These are phyloP conservation scores for Aplosporella prunicola DNA, from an alignment of 2,329 filamentous ascomycete genomes.

Conservation along the genomic window DNA sequence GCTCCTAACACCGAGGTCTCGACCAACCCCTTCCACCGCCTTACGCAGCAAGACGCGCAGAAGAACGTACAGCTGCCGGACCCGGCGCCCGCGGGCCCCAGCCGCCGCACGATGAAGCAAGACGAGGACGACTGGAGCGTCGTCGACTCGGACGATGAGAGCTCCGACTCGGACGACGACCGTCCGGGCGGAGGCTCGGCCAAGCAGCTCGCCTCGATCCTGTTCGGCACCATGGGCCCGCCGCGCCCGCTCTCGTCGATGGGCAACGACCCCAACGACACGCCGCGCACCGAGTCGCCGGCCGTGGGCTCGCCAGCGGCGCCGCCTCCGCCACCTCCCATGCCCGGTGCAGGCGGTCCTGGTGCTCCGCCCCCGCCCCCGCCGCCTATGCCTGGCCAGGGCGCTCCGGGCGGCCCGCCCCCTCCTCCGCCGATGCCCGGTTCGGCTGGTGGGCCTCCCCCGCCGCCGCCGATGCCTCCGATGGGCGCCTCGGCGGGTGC, in stretches of 20 bases:
- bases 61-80: conserved; percentile 40
- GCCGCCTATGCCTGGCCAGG: conserved; percentile 20
- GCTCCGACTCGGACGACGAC: conserved; percentile 62
- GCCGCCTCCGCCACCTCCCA: conserved; percentile 40
- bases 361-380: conserved; percentile 29
- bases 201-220: conserved; percentile 83
- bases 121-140: conserved; percentile 73
- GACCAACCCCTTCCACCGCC: conserved; percentile 94
- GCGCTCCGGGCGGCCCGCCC: conserved; percentile 30
- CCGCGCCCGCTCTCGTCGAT: conserved; percentile 79
- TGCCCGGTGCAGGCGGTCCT: conserved; percentile 16
- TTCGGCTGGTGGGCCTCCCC: conserved; percentile 22
- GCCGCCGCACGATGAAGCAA: conserved; percentile 34
- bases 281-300: conserved; percentile 33
- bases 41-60: conserved; percentile 54
- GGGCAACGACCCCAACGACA: conserved; percentile 59
- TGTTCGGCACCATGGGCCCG: conserved; percentile 95
- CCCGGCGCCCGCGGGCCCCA: conserved; percentile 43
- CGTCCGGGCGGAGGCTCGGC: conserved; percentile 72
- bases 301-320: conserved; percentile 36
- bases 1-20: conserved; percentile 49
- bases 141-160: conserved; percentile 67
- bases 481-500: conserved; percentile 20
- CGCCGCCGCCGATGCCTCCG: conserved; percentile 26
- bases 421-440: conserved; percentile 36